Evolutionary conservation across 306 rosid genomes (phyloP).

Genomic region (Malus fusca): DNA sequence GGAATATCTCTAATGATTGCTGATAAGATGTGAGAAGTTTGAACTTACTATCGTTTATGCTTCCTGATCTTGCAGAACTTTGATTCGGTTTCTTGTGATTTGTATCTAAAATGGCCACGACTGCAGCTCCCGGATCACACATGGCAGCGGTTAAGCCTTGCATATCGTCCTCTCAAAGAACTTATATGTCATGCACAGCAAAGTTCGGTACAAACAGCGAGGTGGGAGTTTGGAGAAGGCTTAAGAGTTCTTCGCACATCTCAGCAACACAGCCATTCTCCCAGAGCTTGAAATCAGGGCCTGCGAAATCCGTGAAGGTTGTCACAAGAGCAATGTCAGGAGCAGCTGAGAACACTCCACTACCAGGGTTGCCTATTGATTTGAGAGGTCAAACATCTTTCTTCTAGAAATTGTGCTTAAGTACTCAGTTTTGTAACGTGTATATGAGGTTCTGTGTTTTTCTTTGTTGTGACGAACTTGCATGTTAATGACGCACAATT

Average conservation of each 20-base stretch:
- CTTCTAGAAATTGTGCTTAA: background rate
- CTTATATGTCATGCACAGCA: background rate
- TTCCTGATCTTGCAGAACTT: conserved; percentile 11
- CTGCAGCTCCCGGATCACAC: conserved; percentile 15
- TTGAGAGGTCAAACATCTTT: conserved; percentile 23
- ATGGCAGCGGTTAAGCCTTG: conserved; percentile 8
- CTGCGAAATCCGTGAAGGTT: background rate
- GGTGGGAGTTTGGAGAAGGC: conserved; percentile 6
- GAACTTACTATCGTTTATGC: background rate
- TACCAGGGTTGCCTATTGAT: conserved; percentile 29
- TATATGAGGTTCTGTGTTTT: background rate
- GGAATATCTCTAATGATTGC: background rate
- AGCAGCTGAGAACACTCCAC: conserved; percentile 5
- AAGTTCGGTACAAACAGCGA: conserved; percentile 7
- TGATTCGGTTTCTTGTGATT: conserved; percentile 7
- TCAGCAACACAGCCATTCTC: conserved; percentile 11
- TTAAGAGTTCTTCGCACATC: conserved; percentile 26
- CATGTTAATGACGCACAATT: background rate
- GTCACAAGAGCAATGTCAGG: conserved; percentile 19
- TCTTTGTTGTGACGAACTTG: background rate
- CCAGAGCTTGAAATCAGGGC: background rate
- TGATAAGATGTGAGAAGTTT: background rate
- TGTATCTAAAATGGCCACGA: conserved; percentile 18
- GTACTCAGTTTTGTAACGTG: background rate
- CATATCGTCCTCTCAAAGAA: conserved; percentile 9